Evolutionary conservation across 805 yeast species (phyloP).

Genomic region (Candida xyloterini): DNA sequence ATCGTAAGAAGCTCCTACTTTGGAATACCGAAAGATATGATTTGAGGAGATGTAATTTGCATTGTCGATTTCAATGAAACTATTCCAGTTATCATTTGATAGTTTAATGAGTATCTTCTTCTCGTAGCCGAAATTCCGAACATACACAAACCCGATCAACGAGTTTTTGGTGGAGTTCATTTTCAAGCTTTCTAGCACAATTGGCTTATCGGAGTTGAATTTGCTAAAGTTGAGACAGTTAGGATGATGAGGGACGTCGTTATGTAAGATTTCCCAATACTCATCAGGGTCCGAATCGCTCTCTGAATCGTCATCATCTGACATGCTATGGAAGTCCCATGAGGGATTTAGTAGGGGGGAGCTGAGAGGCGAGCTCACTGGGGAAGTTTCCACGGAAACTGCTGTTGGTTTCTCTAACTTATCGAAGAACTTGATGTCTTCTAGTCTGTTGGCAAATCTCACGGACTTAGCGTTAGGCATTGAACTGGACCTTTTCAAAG

Average conservation of each 20-base stretch:
- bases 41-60: slow-evolving; percentile 37
- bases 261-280: slow-evolving; percentile 31
- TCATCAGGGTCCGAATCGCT: slow-evolving; percentile 18
- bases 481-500: slow-evolving; percentile 39
- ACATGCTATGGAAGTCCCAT: slow-evolving; percentile 28
- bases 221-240: slow-evolving; percentile 32
- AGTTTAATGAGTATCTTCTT: slow-evolving; percentile 44
- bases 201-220: slow-evolving; percentile 27
- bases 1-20: slow-evolving; percentile 32
- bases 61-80: slow-evolving; percentile 30
- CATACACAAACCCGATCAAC: slow-evolving; percentile 40
- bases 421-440: slow-evolving; percentile 62
- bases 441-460: slow-evolving; percentile 58
- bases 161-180: slow-evolving; percentile 41
- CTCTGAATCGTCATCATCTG: slow-evolving; percentile 25
- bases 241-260: slow-evolving; percentile 31
- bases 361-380: slow-evolving; percentile 29
- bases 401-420: slow-evolving; percentile 59
- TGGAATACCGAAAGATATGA: slow-evolving; percentile 39
- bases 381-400: slow-evolving; percentile 58
- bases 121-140: slow-evolving; percentile 37
- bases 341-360: slow-evolving; percentile 12
- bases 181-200: slow-evolving; percentile 36
- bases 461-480: slow-evolving; percentile 59
- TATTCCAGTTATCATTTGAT: slow-evolving; percentile 48